phyloP scores from a whole-genome alignment of 2,329 filamentous ascomycete species.

The Cladosporium sp. region DNA sequence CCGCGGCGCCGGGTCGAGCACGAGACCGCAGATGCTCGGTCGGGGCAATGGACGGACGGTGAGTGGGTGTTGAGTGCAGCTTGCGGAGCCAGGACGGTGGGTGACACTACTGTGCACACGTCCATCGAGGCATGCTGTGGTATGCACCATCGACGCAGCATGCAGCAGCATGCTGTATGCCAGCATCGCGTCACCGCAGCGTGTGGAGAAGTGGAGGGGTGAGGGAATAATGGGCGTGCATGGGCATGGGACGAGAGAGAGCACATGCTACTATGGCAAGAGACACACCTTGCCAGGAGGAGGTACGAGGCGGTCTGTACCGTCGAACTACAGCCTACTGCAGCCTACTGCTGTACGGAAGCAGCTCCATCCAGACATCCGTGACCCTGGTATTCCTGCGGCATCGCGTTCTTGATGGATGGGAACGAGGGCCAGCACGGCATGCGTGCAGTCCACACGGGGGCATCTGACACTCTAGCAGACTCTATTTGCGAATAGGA shows the following conservation, averaged over 20 bases:
- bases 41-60: not conserved
- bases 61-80: not conserved
- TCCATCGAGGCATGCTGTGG: not conserved
- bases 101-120: not conserved
- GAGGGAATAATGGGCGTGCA: not conserved
- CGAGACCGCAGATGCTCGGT: slow-evolving; percentile 18
- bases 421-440: not conserved
- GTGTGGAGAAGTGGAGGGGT: not conserved
- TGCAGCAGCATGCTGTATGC: not conserved
- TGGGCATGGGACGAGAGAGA: not conserved
- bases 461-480: not conserved
- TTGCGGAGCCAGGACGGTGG: not conserved
- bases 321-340: not conserved
- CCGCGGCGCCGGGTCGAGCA: slow-evolving; percentile 5
- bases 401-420: not conserved
- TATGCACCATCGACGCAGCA: not conserved
- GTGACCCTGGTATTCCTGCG: not conserved
- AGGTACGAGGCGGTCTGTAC: not conserved
- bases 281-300: not conserved
- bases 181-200: slow-evolving; percentile 3
- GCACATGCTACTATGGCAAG: not conserved
- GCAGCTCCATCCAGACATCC: not conserved
- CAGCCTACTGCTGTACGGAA: not conserved
- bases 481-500: not conserved
- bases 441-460: not conserved